These are phyloP conservation scores for Anisogramma anomala DNA, from an alignment of 2,329 filamentous ascomycete genomes.

Conservation along the genomic window DNA sequence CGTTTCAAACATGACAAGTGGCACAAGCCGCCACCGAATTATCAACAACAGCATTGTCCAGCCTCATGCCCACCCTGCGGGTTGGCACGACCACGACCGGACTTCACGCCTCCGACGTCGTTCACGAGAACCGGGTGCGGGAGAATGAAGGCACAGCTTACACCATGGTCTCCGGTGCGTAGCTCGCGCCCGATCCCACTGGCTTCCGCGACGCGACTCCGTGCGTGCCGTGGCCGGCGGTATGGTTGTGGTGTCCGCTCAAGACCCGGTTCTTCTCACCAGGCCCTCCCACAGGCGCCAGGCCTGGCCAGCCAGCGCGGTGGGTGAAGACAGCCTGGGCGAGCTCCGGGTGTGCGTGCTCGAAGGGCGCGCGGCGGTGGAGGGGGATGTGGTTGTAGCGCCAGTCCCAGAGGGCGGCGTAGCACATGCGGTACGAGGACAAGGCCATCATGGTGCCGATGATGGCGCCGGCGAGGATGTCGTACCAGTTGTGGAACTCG, in stretches of 20 bases:
- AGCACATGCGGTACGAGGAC: conserved; percentile 53
- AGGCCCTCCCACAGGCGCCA: neutral
- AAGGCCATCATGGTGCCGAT: conserved; percentile 55
- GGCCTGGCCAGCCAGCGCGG: conserved; percentile 18
- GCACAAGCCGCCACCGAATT: too few relatives aligned
- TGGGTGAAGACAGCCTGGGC: conserved; percentile 19
- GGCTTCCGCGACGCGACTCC: conserved; percentile 11
- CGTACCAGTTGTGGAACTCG: conserved; percentile 67
- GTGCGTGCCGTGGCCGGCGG: neutral
- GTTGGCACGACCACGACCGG: too few relatives aligned
- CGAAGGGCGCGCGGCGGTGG: conserved; percentile 25
- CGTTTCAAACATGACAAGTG: too few relatives aligned
- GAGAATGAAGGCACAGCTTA: too few relatives aligned
- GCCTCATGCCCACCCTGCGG: too few relatives aligned
- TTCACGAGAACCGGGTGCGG: too few relatives aligned
- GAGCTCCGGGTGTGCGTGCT: conserved; percentile 17
- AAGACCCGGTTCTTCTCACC: neutral
- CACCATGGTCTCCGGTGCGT: conserved; percentile 7
- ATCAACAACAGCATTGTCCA: too few relatives aligned
- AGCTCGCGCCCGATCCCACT: neutral
- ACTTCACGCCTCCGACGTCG: too few relatives aligned
- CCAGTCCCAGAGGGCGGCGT: conserved; percentile 59
- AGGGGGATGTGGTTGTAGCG: conserved; percentile 57
- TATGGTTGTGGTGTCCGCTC: neutral
- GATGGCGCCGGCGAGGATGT: conserved; percentile 51